phyloP scores from a whole-genome alignment of 192 early-diverging fungal species.

The Thamnidium elegans region DNA sequence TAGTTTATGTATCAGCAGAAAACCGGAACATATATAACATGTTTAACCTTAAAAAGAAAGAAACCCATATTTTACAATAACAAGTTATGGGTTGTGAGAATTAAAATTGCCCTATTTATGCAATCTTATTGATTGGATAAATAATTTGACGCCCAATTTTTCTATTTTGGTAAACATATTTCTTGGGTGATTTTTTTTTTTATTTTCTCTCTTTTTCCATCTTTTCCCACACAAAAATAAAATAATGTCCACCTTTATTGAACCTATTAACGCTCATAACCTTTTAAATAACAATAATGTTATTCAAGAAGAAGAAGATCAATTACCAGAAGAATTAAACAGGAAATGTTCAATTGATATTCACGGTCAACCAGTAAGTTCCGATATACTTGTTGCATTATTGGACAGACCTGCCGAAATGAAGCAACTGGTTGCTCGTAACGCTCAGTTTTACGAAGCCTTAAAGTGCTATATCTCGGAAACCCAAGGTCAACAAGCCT shows the following conservation, averaged over 20 bases:
- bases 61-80: too few relatives aligned
- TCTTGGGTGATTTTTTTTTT: too few relatives aligned
- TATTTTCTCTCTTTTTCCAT: too few relatives aligned
- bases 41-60: too few relatives aligned
- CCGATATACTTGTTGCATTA: slow-evolving; percentile 28
- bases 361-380: slow-evolving; percentile 19
- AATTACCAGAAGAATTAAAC: not conserved
- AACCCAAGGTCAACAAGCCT: slow-evolving; percentile 22
- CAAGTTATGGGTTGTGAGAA: too few relatives aligned
- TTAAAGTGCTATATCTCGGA: slow-evolving; percentile 22
- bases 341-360: slow-evolving; percentile 13
- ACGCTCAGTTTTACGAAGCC: slow-evolving; percentile 25
- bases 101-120: too few relatives aligned
- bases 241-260: slow-evolving; percentile 8
- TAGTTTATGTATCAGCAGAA: too few relatives aligned
- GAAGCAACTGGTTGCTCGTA: slow-evolving; percentile 23
- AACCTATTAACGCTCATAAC: not conserved
- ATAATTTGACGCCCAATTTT: too few relatives aligned
- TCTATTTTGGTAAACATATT: too few relatives aligned
- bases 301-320: slow-evolving; percentile 15
- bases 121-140: too few relatives aligned
- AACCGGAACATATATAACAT: too few relatives aligned
- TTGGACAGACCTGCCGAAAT: slow-evolving; percentile 28
- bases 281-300: slow-evolving; percentile 1
- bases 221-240: too few relatives aligned